Percentiles rank a stretch among this genome's conserved stretches.
phyloP scores from a whole-genome alignment of 2,329 filamentous ascomycete species.

The Alternaria triticimaculans region DNA sequence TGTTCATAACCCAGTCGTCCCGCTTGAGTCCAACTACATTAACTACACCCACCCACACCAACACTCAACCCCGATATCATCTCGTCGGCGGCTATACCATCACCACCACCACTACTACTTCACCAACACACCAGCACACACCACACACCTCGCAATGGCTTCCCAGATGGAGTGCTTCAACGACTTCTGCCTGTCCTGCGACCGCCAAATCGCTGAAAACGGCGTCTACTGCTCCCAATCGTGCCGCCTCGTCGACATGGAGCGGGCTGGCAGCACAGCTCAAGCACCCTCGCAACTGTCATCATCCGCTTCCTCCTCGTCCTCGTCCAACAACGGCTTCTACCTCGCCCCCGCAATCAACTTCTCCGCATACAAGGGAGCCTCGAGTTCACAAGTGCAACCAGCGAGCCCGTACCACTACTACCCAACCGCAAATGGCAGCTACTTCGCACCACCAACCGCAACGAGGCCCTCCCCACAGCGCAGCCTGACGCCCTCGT shows the following conservation, averaged over 20 bases:
- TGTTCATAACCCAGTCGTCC: background rate
- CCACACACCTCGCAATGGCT: constrained; percentile 36
- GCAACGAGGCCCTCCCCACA: constrained; percentile 40
- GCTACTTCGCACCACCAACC: constrained; percentile 47
- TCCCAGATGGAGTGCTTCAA: constrained; percentile 73
- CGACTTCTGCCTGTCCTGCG: constrained; percentile 93
- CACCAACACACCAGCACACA: background rate
- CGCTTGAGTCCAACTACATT: background rate
- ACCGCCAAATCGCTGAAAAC: constrained; percentile 78
- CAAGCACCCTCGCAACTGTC: constrained; percentile 55
- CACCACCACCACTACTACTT: constrained; percentile 2
- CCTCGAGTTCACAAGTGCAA: constrained; percentile 56
- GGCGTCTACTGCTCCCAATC: constrained; percentile 91
- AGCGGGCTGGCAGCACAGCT: constrained; percentile 63
- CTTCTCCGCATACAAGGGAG: constrained; percentile 70
- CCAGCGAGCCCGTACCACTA: constrained; percentile 55
- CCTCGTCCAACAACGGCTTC: constrained; percentile 63
- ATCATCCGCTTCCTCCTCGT: constrained; percentile 60
- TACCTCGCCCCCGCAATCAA: constrained; percentile 77
- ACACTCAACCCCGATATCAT: background rate
- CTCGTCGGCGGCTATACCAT: background rate
- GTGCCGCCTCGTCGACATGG: constrained; percentile 86
- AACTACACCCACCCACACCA: background rate
- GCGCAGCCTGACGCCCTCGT: constrained; percentile 64
- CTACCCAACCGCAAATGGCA: constrained; percentile 43